Conservation (phyloP, 2,329 filamentous ascomycete genomes). For the Aspergillus alliaceus region DNA sequence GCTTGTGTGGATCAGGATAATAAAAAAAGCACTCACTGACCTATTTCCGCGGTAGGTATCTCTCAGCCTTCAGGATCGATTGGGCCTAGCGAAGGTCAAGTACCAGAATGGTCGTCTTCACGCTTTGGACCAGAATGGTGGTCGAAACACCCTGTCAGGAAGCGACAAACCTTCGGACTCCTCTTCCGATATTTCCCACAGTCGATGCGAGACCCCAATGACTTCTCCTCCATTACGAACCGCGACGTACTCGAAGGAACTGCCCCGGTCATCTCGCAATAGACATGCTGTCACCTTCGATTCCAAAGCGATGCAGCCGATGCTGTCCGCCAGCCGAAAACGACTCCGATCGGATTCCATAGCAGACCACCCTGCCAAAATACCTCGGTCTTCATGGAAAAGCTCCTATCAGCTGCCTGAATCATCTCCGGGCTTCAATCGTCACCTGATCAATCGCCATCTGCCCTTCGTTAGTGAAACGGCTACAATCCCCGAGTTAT, state of each 20-base stretch:
- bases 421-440: constrained; percentile 81
- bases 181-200: constrained; percentile 77
- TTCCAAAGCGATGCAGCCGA: constrained; percentile 43
- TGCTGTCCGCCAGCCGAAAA: constrained; percentile 59
- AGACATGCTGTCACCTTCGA: constrained; percentile 47
- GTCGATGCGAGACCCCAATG: constrained; percentile 50
- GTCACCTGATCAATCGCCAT: constrained; percentile 72
- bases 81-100: constrained; percentile 96
- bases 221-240: constrained; percentile 85
- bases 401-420: constrained; percentile 73
- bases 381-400: constrained; percentile 69
- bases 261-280: constrained; percentile 57
- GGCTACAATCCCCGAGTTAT: constrained; percentile 66
- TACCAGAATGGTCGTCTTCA: constrained; percentile 95
- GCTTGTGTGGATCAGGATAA: not conserved
- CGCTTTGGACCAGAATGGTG: constrained; percentile 70
- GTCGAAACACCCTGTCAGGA: constrained; percentile 62
- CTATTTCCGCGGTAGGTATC: constrained; percentile 68
- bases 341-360: constrained; percentile 68
- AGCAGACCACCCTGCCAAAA: constrained; percentile 57
- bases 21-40: constrained; percentile 15
- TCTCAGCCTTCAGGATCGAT: constrained; percentile 84
- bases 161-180: constrained; percentile 82
- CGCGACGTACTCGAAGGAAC: constrained; percentile 79
- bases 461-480: constrained; percentile 77